Conservation (phyloP, 2,329 filamentous ascomycete genomes). For the Cladosporium velox region DNA sequence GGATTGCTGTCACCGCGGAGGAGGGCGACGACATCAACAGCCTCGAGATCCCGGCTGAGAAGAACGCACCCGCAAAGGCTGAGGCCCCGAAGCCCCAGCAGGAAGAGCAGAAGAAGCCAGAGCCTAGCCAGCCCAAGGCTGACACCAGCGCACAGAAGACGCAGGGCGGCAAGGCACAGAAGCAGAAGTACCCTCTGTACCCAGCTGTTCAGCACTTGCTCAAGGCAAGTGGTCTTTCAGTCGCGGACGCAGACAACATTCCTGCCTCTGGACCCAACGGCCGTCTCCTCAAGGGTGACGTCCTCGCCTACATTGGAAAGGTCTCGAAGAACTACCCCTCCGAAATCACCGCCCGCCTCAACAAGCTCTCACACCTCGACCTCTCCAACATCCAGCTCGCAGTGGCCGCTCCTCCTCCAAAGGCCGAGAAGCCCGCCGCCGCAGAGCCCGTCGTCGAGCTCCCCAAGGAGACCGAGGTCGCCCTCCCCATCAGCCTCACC, state of each 20-base stretch:
- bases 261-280: slow-evolving; percentile 84
- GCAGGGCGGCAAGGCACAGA: slow-evolving; percentile 52
- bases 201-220: slow-evolving; percentile 85
- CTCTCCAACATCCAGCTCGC: slow-evolving; percentile 92
- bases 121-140: slow-evolving; percentile 34
- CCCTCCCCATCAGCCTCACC: slow-evolving; percentile 74
- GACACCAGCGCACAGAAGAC: slow-evolving; percentile 29
- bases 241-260: slow-evolving; percentile 77
- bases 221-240: slow-evolving; percentile 73
- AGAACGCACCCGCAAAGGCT: slow-evolving; percentile 34
- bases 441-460: slow-evolving; percentile 44
- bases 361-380: slow-evolving; percentile 80
- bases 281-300: slow-evolving; percentile 90
- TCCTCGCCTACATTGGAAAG: slow-evolving; percentile 82
- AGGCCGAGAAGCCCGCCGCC: slow-evolving; percentile 49
- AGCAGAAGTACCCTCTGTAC: slow-evolving; percentile 71
- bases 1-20: slow-evolving; percentile 83
- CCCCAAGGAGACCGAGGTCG: slow-evolving; percentile 59
- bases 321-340: slow-evolving; percentile 73
- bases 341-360: slow-evolving; percentile 69
- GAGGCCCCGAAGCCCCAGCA: slow-evolving; percentile 25
- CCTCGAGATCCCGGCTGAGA: slow-evolving; percentile 73
- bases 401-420: slow-evolving; percentile 38
- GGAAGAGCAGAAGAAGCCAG: slow-evolving; percentile 31
- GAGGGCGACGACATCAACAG: slow-evolving; percentile 74